Evolutionary conservation across 2,329 filamentous ascomycete genomes (phyloP).

Genomic region (Triangularia verruculosa): DNA sequence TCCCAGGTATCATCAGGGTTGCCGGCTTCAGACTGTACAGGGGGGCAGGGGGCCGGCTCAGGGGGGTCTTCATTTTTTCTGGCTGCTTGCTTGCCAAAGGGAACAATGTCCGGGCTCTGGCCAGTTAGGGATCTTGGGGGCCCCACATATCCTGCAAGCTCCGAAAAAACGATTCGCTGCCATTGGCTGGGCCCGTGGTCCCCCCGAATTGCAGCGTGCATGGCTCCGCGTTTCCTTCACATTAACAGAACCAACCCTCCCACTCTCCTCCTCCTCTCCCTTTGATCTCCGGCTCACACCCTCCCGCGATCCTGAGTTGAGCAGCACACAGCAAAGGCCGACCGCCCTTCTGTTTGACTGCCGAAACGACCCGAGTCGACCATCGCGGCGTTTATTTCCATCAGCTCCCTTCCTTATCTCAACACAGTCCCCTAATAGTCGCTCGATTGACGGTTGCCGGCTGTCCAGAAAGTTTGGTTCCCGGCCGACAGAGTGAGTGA

Average conservation of each 20-base stretch:
- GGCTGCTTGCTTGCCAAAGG: slow-evolving; percentile 8
- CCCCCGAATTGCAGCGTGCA: slow-evolving; percentile 28
- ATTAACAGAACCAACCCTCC: slow-evolving; percentile 30
- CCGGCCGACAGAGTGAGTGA: slow-evolving; percentile 17
- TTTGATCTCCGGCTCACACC: slow-evolving; percentile 27
- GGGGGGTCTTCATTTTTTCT: background rate
- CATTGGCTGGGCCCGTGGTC: slow-evolving; percentile 9
- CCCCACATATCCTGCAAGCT: slow-evolving; percentile 20
- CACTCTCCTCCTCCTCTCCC: slow-evolving; percentile 24
- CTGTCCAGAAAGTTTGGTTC: slow-evolving; percentile 7
- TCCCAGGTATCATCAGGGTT: background rate
- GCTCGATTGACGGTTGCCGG: slow-evolving; percentile 18
- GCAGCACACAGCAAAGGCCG: slow-evolving; percentile 20
- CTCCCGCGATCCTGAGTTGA: slow-evolving; percentile 18
- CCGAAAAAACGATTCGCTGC: slow-evolving; percentile 19
- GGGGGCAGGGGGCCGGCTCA: slow-evolving; percentile 3
- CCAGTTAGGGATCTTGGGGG: slow-evolving; percentile 15
- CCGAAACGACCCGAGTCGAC: slow-evolving; percentile 14
- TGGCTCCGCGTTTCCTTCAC: slow-evolving; percentile 27
- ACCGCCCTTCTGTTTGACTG: slow-evolving; percentile 19
- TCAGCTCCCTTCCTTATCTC: slow-evolving; percentile 11
- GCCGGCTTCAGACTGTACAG: background rate
- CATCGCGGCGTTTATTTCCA: slow-evolving; percentile 14
- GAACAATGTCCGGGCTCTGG: slow-evolving; percentile 11
- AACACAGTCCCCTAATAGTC: background rate